These are phyloP conservation scores for Tetrapisispora arboricola DNA, from an alignment of 805 yeast species.

Conservation along the genomic window DNA sequence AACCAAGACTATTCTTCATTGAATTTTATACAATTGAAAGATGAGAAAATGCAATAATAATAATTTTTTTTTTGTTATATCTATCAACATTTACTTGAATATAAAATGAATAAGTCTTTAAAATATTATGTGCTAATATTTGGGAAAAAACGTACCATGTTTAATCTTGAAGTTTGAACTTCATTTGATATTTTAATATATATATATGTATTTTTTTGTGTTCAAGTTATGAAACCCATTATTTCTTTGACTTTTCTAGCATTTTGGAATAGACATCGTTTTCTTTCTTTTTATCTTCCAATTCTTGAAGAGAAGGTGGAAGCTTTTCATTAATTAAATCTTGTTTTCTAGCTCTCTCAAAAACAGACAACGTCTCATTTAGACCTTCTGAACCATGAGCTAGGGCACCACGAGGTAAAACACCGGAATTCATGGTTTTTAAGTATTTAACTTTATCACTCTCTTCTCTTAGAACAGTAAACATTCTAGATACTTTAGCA, in stretches of 20 bases:
- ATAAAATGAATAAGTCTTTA: no score
- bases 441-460: constrained; percentile 76
- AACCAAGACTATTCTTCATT: no score
- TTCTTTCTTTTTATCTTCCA: constrained; percentile 35
- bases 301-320: constrained; percentile 69
- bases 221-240: no score
- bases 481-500: constrained; percentile 93
- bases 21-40: no score
- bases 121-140: no score
- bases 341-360: constrained; percentile 73
- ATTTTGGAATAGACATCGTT: constrained; percentile 28
- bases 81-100: no score
- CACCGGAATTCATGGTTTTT: constrained; percentile 63
- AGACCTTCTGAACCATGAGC: constrained; percentile 77
- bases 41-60: no score
- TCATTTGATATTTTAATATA: no score
- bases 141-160: no score
- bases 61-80: no score
- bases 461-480: constrained; percentile 77
- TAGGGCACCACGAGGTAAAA: constrained; percentile 75
- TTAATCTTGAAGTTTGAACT: no score
- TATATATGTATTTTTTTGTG: no score
- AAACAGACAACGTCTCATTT: constrained; percentile 53
- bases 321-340: constrained; percentile 79
- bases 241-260: background rate